phyloP scores from a whole-genome alignment of 73 alveolate species.

The Tetrahymena elliotti region DNA sequence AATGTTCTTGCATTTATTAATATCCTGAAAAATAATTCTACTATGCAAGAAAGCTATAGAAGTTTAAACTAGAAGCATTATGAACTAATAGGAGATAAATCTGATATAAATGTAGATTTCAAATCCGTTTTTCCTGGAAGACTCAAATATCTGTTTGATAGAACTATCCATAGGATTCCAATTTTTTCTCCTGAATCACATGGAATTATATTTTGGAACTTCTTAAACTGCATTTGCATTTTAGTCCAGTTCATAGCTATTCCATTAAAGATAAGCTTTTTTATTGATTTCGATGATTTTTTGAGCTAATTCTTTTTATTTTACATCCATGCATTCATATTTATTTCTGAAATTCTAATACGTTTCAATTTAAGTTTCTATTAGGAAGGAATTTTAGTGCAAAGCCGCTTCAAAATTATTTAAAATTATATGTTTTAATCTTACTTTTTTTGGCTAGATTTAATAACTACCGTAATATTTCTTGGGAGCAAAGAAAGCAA shows the following conservation, averaged over 20 bases:
- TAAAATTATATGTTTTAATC: not conserved
- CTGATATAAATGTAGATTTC: not conserved
- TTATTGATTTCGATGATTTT: not conserved
- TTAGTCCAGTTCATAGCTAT: not conserved
- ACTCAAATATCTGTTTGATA: not conserved
- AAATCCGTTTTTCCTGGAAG: not conserved
- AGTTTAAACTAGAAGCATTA: not conserved
- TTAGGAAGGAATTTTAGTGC: not conserved
- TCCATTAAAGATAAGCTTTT: not conserved
- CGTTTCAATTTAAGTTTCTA: not conserved
- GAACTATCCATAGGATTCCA: not conserved
- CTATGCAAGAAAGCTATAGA: not conserved
- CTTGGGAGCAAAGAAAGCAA: not conserved
- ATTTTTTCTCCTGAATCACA: not conserved
- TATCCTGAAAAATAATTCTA: not conserved
- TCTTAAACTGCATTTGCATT: not conserved
- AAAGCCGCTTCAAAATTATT: not conserved
- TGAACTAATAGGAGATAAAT: not conserved
- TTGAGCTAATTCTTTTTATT: not conserved
- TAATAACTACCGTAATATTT: not conserved
- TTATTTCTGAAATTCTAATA: not conserved
- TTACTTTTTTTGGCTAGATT: not conserved
- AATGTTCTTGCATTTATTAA: not conserved
- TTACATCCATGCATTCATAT: not conserved
- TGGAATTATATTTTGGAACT: not conserved